Evolutionary conservation across 2,329 filamentous ascomycete species (phyloP).

Genomic region (Phyllosticta capitalensis): DNA sequence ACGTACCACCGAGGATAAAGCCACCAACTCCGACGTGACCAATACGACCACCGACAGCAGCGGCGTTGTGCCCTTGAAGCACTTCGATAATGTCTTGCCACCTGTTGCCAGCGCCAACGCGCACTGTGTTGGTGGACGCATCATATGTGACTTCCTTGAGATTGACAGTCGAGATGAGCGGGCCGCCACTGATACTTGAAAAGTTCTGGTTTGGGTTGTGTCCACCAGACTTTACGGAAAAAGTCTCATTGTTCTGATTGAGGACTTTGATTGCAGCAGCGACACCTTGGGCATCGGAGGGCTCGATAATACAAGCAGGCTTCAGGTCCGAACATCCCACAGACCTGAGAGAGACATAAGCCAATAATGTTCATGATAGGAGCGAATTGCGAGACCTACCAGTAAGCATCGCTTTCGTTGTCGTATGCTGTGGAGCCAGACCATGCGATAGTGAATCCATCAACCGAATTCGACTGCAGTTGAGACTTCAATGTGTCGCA

Average conservation of each 20-base stretch:
- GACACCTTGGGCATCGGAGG: conserved; percentile 37
- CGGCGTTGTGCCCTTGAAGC: conserved; percentile 28
- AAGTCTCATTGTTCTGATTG: conserved; percentile 30
- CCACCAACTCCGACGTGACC: conserved; percentile 41
- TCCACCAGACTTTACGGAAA: conserved; percentile 46
- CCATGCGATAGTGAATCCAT: background rate
- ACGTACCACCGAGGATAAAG: conserved; percentile 35
- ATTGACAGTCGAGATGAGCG: conserved; percentile 36
- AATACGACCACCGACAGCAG: conserved; percentile 37
- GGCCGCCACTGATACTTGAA: conserved; percentile 35
- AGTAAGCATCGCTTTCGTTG: conserved; percentile 2
- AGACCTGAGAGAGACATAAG: conserved; percentile 14
- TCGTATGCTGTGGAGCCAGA: background rate
- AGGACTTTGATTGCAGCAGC: conserved; percentile 44
- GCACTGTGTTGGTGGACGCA: conserved; percentile 18
- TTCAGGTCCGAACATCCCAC: conserved; percentile 22
- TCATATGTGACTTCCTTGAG: conserved; percentile 22
- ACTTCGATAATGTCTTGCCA: conserved; percentile 28
- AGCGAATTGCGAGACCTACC: background rate
- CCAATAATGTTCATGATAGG: background rate
- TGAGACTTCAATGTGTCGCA: conserved; percentile 3
- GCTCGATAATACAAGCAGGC: conserved; percentile 22
- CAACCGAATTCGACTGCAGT: background rate
- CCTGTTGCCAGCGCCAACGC: conserved; percentile 25
- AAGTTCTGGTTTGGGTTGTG: conserved; percentile 40